Base-by-base conservation (phyloP, 768 basidiomycete genomes). In the Scleroderma citrinum region DNA sequence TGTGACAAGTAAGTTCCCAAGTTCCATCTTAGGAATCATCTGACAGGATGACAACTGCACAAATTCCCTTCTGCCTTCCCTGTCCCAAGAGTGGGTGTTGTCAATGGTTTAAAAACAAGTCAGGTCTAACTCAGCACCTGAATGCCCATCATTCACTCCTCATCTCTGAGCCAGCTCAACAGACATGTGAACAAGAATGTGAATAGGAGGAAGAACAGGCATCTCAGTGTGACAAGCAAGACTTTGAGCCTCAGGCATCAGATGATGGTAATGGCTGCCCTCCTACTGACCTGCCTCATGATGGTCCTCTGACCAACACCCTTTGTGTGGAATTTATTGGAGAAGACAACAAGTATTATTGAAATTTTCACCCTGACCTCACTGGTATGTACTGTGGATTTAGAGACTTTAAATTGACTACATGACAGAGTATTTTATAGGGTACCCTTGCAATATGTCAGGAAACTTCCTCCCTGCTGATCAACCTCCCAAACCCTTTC, bases 381-480 rank as follows among this genome's bases (percentile, higher is more conserved):
- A 40, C 31, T 17, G 37, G 49, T 54, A 44, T 2, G 14, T 39
- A 34, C 16, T 23, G 11, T 30, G 29, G 11, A 14, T 36, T 44
- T 8, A 19, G 2, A 10, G 21, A 12, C 21, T 20, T 20, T 12
- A 20, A 20, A 21, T n/a, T n/a, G n/a, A n/a, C n/a, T 21, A 8
- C 19, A 17, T 7, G 5, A 13, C 26, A 39, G 12, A 12, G 17
- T n/a, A 37, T 17, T 46, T 7, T 3, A 19, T 32, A 49, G 52
- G 29, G 8, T 19, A 10, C 1, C 35, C 43, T 30, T 53, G 52
- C 12, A 37, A 53, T 35, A 10, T 16, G 1, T 29, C 38, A 2
- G 46, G 45, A 5, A n/a, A 21, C 2, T 50, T 56, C 44, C 52
- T 48, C 35, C 58, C 45, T 24, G 36, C 43, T 30, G 58, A n/a